These are phyloP conservation scores for Backusella mclennaniae DNA, from an alignment of 192 early-diverging fungal species.

Conservation along the genomic window DNA sequence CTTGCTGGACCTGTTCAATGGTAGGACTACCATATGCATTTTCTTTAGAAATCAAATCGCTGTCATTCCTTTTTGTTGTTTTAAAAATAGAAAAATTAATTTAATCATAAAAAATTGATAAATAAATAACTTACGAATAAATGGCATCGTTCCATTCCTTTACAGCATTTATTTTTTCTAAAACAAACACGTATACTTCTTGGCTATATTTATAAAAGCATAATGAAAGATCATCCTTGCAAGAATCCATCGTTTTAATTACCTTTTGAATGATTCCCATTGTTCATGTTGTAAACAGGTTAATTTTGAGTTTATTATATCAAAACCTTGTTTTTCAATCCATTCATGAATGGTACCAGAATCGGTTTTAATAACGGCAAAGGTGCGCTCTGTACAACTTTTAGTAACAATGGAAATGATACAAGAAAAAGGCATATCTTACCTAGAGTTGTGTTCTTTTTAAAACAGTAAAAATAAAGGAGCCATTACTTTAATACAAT, in stretches of 20 bases:
- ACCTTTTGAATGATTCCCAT: neutral
- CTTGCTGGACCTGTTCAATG: neutral
- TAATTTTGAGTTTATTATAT: neutral
- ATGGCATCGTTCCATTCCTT: neutral
- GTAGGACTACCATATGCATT: neutral
- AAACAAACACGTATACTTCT: neutral
- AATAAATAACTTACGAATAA: conserved; percentile 5
- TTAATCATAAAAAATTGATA: neutral
- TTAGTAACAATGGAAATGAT: neutral
- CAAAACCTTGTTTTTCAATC: neutral
- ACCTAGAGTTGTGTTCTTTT: neutral
- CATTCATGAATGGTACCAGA: neutral
- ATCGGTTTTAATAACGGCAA: neutral
- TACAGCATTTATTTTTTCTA: neutral
- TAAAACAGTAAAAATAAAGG: neutral
- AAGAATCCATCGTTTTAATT: neutral
- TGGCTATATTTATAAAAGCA: neutral
- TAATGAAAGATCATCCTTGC: neutral
- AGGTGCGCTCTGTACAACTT: neutral
- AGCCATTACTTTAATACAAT: neutral
- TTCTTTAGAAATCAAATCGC: neutral
- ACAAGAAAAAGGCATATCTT: neutral
- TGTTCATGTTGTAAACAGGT: neutral
- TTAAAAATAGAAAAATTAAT: neutral
- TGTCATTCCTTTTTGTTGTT: neutral